These are phyloP conservation scores for Leccinum incarnatum DNA, from an alignment of 768 basidiomycete species.

Conservation along the genomic window DNA sequence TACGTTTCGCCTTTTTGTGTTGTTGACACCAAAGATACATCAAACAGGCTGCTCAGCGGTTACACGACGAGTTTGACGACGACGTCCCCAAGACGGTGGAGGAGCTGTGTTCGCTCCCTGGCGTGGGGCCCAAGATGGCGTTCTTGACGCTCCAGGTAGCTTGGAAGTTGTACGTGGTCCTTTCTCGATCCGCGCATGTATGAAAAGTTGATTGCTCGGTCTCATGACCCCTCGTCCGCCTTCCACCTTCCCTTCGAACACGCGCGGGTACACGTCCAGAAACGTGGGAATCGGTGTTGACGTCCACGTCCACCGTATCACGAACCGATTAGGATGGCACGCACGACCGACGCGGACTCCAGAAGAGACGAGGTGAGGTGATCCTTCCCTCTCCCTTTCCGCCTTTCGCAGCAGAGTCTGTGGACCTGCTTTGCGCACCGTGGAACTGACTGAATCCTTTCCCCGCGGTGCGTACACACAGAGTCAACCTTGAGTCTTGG, in stretches of 20 bases:
- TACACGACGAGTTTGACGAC: constrained; percentile 70
- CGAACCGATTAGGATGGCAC: constrained; percentile 93
- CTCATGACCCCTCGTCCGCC: not conserved
- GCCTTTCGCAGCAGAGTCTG: not conserved
- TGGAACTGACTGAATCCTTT: not conserved
- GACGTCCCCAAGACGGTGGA: constrained; percentile 90
- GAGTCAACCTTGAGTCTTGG: constrained; percentile 82
- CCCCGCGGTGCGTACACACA: constrained; percentile 19
- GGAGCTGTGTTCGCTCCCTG: constrained; percentile 81
- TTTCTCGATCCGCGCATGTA: not conserved
- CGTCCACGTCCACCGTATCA: constrained; percentile 93
- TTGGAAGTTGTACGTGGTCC: constrained; percentile 66
- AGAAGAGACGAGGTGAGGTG: constrained; percentile 75
- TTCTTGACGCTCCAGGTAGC: constrained; percentile 81
- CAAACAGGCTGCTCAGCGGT: constrained; percentile 64
- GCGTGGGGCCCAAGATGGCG: constrained; percentile 97
- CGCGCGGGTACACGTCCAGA: constrained; percentile 34
- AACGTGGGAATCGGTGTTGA: constrained; percentile 94
- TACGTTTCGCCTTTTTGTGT: not conserved
- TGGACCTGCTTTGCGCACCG: not conserved
- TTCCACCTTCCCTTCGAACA: not conserved
- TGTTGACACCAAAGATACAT: constrained; percentile 52
- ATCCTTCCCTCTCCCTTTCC: not conserved
- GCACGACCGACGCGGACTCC: constrained; percentile 77
- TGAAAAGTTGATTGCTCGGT: not conserved